Percentiles rank a stretch among this genome's conserved stretches.
phyloP scores from a whole-genome alignment of 2,329 filamentous ascomycete species.

The Sclerotinia minor region DNA sequence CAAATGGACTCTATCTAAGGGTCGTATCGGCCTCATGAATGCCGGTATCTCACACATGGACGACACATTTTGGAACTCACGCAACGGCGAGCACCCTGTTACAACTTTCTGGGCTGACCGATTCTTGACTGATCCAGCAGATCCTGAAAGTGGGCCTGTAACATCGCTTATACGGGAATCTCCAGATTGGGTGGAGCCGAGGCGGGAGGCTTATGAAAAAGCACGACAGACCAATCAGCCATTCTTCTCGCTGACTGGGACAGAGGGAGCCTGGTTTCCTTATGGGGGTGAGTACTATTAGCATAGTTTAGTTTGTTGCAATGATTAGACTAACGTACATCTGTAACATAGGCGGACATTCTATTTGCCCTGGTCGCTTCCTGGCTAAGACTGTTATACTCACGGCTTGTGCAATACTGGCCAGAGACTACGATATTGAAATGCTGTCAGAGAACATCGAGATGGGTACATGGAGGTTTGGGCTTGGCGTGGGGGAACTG shows the following conservation, averaged over 20 bases:
- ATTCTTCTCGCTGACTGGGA: background rate
- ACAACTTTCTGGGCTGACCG: background rate
- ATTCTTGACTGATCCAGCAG: background rate
- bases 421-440: slow-evolving; percentile 11
- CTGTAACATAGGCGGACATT: background rate
- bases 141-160: background rate
- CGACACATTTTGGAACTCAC: background rate
- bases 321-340: no score
- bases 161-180: background rate
- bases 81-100: background rate
- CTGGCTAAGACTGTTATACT: slow-evolving; percentile 9
- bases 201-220: background rate
- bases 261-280: background rate
- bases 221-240: background rate
- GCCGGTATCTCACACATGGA: slow-evolving; percentile 7
- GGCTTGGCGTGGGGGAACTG: background rate
- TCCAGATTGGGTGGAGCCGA: background rate
- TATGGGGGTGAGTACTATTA: no score
- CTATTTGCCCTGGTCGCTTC: slow-evolving; percentile 10
- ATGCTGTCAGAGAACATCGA: background rate
- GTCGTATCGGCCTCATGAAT: background rate
- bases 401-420: background rate
- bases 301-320: no score
- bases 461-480: background rate
- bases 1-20: background rate